Conservation (phyloP, 148 eudicot genomes). For the Chenopodium album region DNA sequence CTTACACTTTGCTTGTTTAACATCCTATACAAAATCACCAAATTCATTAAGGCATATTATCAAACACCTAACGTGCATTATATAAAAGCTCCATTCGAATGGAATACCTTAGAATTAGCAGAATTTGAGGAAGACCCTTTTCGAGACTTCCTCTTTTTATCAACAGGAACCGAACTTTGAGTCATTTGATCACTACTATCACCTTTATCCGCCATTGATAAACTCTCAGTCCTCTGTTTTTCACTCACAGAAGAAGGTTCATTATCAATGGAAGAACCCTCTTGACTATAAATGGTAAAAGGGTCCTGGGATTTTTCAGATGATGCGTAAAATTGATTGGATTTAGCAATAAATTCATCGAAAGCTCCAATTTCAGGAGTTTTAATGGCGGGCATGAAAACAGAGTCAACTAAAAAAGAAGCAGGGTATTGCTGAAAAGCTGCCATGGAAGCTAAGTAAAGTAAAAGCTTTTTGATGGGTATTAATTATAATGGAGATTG, state of each 20-base stretch:
- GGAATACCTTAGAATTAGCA: slow-evolving; percentile 47
- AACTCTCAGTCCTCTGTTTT: slow-evolving; percentile 38
- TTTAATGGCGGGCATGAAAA: slow-evolving; percentile 21
- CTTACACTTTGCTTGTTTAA: slow-evolving; percentile 40
- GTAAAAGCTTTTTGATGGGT: neutral
- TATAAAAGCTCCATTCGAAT: neutral
- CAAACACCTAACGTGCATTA: neutral
- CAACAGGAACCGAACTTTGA: slow-evolving; percentile 16
- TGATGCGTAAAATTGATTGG: slow-evolving; percentile 13
- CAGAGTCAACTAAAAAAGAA: slow-evolving; percentile 31
- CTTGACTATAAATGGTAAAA: slow-evolving; percentile 10
- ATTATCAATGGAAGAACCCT: slow-evolving; percentile 9
- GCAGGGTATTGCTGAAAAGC: slow-evolving; percentile 37
- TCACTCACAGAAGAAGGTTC: slow-evolving; percentile 21
- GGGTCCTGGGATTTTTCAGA: neutral
- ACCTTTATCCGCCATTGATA: slow-evolving; percentile 35
- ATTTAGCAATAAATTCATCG: slow-evolving; percentile 18
- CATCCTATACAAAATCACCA: slow-evolving; percentile 19
- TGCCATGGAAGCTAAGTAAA: slow-evolving; percentile 24
- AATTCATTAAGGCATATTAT: neutral
- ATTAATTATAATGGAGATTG: neutral
- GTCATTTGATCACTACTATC: slow-evolving; percentile 33
- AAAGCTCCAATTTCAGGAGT: neutral
- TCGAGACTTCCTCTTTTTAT: slow-evolving; percentile 38
- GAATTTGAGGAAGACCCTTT: slow-evolving; percentile 37